A percentile compares a stretch with the other conserved stretches of the same genome.
These are phyloP conservation scores for Agrostemma githago DNA, from an alignment of 148 eudicot species.

Conservation along the genomic window DNA sequence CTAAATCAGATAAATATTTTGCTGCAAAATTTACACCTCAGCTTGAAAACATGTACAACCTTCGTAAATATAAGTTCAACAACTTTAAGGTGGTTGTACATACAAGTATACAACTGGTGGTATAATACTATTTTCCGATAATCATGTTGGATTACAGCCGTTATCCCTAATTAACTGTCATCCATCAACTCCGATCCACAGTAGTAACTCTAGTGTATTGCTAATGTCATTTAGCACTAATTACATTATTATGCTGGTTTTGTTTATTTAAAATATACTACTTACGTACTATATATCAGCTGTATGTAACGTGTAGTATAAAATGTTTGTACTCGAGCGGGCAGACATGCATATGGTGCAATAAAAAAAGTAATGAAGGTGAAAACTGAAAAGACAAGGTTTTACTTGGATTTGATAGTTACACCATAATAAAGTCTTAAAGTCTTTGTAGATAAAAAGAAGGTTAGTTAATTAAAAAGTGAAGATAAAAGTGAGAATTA, in stretches of 20 bases:
- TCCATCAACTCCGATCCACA: background rate
- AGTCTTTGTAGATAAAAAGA: conserved; percentile 4
- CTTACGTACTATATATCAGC: no score
- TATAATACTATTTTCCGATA: no score
- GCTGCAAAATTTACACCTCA: no score
- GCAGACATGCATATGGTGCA: background rate
- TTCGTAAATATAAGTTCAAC: no score
- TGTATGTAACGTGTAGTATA: background rate
- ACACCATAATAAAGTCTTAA: background rate
- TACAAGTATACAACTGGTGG: no score
- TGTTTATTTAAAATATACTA: background rate
- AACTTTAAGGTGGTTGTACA: no score
- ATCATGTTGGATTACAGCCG: conserved; percentile 3
- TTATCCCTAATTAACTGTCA: background rate
- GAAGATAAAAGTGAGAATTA: background rate
- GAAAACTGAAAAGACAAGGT: background rate
- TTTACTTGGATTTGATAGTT: background rate
- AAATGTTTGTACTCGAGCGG: background rate
- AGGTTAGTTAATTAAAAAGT: background rate
- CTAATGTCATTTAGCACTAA: conserved; percentile 6
- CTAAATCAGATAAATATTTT: no score
- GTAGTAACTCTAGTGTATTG: background rate
- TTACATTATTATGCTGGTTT: background rate
- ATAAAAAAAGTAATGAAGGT: background rate
- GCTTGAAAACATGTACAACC: no score